These are phyloP conservation scores for Flagelloscypha sp. DNA, from an alignment of 768 basidiomycete genomes.

Conservation along the genomic window DNA sequence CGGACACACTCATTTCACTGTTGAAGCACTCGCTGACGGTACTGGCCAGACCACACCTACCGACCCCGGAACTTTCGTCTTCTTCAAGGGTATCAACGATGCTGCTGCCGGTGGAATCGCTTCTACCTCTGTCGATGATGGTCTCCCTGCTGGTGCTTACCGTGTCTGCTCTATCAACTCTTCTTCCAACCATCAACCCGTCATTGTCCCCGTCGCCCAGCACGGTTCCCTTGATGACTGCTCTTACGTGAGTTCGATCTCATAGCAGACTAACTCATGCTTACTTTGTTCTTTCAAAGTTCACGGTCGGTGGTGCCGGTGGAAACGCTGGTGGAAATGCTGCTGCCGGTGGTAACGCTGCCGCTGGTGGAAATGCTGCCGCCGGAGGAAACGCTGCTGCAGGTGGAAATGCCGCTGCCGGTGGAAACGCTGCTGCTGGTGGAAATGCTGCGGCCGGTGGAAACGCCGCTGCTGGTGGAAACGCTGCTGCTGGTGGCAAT, in stretches of 20 bases:
- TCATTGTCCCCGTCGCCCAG: conserved; percentile 49
- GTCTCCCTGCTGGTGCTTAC: conserved; percentile 53
- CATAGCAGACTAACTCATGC: conserved; percentile 4
- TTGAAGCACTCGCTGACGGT: conserved; percentile 35
- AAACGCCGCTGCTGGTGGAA: conserved; percentile 1
- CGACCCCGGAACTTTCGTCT: conserved; percentile 44
- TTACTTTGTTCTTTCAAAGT: conserved; percentile 16
- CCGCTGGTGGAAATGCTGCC: conserved; percentile 7
- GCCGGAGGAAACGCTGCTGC: conserved; percentile 1
- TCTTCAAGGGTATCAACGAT: conserved; percentile 41
- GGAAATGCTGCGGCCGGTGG: conserved; percentile 4
- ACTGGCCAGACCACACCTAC: conserved; percentile 36
- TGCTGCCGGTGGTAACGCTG: conserved; percentile 7
- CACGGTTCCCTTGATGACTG: conserved; percentile 55
- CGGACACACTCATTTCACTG: conserved; percentile 52
- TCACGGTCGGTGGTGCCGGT: conserved; percentile 22
- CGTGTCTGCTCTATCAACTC: conserved; percentile 49
- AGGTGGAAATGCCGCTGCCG: conserved; percentile 7
- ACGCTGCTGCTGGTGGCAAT: conserved; percentile 2
- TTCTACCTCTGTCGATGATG: conserved; percentile 40
- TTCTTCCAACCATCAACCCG: conserved; percentile 51
- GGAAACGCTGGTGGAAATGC: conserved; percentile 8
- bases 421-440: conserved; percentile 8
- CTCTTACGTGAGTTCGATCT: conserved; percentile 39
- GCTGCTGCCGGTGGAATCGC: conserved; percentile 41